These are phyloP conservation scores for Candida ponderosae DNA, from an alignment of 805 yeast genomes.

Conservation along the genomic window DNA sequence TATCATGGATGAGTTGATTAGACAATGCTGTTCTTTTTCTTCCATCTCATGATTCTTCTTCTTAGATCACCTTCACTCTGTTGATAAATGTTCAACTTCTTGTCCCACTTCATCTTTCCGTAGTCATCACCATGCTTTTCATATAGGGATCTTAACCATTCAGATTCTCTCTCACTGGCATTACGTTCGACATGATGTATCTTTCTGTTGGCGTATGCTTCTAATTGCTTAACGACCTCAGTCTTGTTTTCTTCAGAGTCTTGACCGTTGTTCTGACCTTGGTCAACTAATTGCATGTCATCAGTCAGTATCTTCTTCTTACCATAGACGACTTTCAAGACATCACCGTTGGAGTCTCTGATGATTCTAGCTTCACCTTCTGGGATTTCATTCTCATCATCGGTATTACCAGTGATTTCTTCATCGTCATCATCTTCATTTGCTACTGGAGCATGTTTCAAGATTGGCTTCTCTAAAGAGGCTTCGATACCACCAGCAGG, in stretches of 20 bases:
- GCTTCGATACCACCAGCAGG: constrained; percentile 81
- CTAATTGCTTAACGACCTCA: constrained; percentile 62
- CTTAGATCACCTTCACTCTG: constrained; percentile 79
- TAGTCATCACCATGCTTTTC: constrained; percentile 84
- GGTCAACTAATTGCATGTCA: constrained; percentile 24
- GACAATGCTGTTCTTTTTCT: constrained; percentile 32
- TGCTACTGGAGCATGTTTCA: constrained; percentile 23
- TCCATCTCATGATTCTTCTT: constrained; percentile 67
- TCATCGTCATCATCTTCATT: constrained; percentile 13
- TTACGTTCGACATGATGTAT: constrained; percentile 38
- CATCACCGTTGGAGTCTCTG: constrained; percentile 63
- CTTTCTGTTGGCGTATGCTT: constrained; percentile 43
- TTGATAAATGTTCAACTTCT: constrained; percentile 73
- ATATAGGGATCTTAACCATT: constrained; percentile 58
- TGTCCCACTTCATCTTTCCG: constrained; percentile 88
- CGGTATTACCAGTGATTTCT: constrained; percentile 11
- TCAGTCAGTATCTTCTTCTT: constrained; percentile 35
- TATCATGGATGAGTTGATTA: constrained; percentile 2
- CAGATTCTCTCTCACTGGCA: constrained; percentile 66
- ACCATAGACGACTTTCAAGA: constrained; percentile 63
- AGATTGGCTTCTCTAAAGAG: constrained; percentile 31
- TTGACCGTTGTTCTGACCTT: constrained; percentile 8
- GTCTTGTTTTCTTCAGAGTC: constrained; percentile 26
- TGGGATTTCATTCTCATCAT: constrained; percentile 48
- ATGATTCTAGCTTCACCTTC: constrained; percentile 74